Evolutionary conservation across 2,329 filamentous ascomycete species (phyloP), one percentile per base, ranked within the genome.

Genomic region (Cryphonectria nitschkei): DNA sequence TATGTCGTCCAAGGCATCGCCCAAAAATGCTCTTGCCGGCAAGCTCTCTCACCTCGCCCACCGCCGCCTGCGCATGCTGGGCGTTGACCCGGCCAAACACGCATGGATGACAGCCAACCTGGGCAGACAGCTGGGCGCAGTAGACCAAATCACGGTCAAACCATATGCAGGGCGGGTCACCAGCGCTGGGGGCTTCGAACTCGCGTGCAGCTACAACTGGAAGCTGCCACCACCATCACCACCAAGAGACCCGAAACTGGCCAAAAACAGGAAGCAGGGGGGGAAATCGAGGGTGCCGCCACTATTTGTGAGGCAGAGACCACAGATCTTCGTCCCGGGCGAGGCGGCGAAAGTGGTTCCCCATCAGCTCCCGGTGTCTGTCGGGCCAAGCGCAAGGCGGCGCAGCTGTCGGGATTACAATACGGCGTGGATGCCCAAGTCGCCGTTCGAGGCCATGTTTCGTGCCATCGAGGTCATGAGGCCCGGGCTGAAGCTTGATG

Each of bases 361-460:
- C 16, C 64, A 50, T 2, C 37, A 60, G 64, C 66, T 71, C 32
- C 71, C 71, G 0, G 13, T 34, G 29, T 16, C 4, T 7, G 32
- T 64, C 9, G 16, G 14, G 11, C 61, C n/a, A 1, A 60, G 9
- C 41, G 52, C 13, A 9, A 46, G 26, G 37, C 6, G 19, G 46
- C 22, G 7, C 26, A 29, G 56, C 50, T 68, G 34, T 52, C 62
- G 71, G 19, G 71, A 73, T 34, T 19, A 32, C 19, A 73, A 73
- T 9, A 26, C n/a, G 26, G 69, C 66, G 7, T 62, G 29, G 8
- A 66, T 71, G 67, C 71, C 76, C 1, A 26, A 67, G 16, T 76
- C 73, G 32, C 76, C 77, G 0, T 80, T 79, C 67, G 74, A 79
- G 46, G 73, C 76, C 4, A 66, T 78, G 16, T 78, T 81, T 52